These are phyloP conservation scores for Adansonia grandidieri DNA, from an alignment of 441 rosid genomes.

Conservation along the genomic window DNA sequence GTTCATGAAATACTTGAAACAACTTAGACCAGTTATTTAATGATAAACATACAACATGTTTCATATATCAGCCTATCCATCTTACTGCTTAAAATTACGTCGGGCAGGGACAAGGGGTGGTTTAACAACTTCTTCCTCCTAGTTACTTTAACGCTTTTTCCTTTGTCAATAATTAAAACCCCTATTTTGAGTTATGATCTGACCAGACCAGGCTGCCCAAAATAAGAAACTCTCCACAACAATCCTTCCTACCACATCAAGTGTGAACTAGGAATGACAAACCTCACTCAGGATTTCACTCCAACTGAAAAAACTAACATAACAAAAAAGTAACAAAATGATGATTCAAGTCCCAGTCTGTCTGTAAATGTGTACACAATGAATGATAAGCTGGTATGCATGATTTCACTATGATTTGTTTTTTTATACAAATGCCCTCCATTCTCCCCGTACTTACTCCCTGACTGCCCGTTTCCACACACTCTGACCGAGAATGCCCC, in stretches of 20 bases:
- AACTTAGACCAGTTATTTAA: too few relatives aligned
- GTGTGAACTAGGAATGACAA: neutral
- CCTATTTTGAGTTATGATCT: neutral
- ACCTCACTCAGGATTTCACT: too few relatives aligned
- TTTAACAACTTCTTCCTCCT: too few relatives aligned
- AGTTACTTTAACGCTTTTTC: too few relatives aligned
- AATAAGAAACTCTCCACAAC: neutral
- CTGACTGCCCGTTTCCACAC: constrained; percentile 7
- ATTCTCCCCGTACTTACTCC: neutral
- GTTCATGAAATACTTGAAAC: too few relatives aligned
- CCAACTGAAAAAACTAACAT: too few relatives aligned
- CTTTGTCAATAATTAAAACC: neutral
- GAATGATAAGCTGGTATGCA: neutral
- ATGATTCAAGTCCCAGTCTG: neutral
- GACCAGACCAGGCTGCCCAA: neutral
- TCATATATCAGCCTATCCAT: too few relatives aligned
- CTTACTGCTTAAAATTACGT: too few relatives aligned
- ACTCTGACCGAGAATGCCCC: constrained; percentile 17
- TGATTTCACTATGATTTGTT: neutral
- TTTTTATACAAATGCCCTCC: neutral
- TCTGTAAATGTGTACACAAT: neutral
- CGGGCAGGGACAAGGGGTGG: neutral
- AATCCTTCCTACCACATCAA: neutral
- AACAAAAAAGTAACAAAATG: neutral
- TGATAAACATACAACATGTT: too few relatives aligned